Conservation (phyloP, 257 asterid species). For the Lithospermum erythrorhizon region DNA sequence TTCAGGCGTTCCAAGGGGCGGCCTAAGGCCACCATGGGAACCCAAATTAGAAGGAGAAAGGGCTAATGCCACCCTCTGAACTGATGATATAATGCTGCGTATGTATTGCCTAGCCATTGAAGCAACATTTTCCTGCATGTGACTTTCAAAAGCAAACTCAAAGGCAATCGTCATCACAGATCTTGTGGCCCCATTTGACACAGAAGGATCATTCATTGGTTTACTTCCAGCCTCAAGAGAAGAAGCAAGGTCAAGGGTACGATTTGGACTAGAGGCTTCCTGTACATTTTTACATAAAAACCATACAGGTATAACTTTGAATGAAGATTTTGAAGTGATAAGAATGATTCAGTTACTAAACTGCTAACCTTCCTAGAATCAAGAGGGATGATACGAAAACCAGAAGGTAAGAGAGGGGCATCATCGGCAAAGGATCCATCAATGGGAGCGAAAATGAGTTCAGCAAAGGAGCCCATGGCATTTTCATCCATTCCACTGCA, state of each 20-base stretch:
- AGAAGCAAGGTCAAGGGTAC: conserved; percentile 65
- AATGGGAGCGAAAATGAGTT: conserved; percentile 91
- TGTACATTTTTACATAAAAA: no score
- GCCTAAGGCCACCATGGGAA: conserved; percentile 50
- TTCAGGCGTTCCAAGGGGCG: conserved; percentile 73
- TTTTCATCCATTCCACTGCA: conserved; percentile 90
- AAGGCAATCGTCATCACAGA: conserved; percentile 90
- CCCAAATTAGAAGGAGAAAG: conserved; percentile 65
- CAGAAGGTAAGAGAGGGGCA: conserved; percentile 86
- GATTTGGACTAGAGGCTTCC: no score
- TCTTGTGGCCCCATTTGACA: conserved; percentile 43
- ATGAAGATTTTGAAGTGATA: no score
- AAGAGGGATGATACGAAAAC: conserved; percentile 88
- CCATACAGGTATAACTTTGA: no score
- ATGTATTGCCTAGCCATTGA: conserved; percentile 94
- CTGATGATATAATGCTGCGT: conserved; percentile 75
- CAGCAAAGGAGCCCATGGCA: conserved; percentile 70
- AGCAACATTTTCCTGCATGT: conserved; percentile 76
- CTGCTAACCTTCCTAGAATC: conserved; percentile 56
- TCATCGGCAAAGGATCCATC: conserved; percentile 95
- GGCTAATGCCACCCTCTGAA: conserved; percentile 96
- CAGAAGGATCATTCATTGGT: conserved; percentile 40
- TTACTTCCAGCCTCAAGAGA: conserved; percentile 77
- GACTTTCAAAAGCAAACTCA: conserved; percentile 87
- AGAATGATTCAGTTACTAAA: conserved; percentile 20